Evolutionary conservation across 768 basidiomycete species (phyloP).

Genomic region (Boletus tylopilopsis): DNA sequence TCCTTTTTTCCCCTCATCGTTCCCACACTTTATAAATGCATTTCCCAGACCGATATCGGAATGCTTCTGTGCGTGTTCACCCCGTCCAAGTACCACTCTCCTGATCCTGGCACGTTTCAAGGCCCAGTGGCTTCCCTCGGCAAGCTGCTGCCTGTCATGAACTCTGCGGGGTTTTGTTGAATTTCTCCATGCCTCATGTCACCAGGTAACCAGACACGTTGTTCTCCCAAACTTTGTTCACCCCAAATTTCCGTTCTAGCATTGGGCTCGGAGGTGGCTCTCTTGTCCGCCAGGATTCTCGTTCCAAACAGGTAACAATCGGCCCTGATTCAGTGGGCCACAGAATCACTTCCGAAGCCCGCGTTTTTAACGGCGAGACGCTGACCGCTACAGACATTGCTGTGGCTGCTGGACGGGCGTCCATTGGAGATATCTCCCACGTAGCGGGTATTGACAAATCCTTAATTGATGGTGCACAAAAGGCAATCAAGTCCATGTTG

Average conservation of each 20-base stretch:
- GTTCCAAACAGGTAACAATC: constrained; percentile 41
- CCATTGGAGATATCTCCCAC: constrained; percentile 28
- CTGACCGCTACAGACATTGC: constrained; percentile 62
- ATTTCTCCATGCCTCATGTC: constrained; percentile 60
- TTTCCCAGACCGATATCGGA: constrained; percentile 50
- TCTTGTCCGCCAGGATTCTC: constrained; percentile 36
- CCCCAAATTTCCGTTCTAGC: constrained; percentile 25
- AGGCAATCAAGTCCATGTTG: constrained; percentile 38
- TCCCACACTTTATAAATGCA: constrained; percentile 9
- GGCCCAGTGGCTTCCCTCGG: constrained; percentile 54
- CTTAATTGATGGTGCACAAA: constrained; percentile 34
- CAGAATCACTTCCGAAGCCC: constrained; percentile 43
- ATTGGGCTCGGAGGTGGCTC: constrained; percentile 68
- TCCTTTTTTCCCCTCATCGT: constrained; percentile 7
- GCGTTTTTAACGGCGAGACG: constrained; percentile 52
- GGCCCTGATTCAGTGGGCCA: constrained; percentile 69
- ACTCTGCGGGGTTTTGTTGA: constrained; percentile 56
- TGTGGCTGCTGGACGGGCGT: constrained; percentile 37
- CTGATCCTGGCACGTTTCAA: constrained; percentile 16
- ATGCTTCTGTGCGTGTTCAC: constrained; percentile 41
- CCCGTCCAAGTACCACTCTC: not conserved
- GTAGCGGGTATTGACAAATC: constrained; percentile 22
- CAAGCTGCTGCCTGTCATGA: constrained; percentile 62
- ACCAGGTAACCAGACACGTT: constrained; percentile 26
- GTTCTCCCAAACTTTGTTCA: not conserved